Evolutionary conservation across 2,329 filamentous ascomycete species (phyloP), one percentile per base, ranked within the genome.

Genomic region (Thermomyces lanuginosus): DNA sequence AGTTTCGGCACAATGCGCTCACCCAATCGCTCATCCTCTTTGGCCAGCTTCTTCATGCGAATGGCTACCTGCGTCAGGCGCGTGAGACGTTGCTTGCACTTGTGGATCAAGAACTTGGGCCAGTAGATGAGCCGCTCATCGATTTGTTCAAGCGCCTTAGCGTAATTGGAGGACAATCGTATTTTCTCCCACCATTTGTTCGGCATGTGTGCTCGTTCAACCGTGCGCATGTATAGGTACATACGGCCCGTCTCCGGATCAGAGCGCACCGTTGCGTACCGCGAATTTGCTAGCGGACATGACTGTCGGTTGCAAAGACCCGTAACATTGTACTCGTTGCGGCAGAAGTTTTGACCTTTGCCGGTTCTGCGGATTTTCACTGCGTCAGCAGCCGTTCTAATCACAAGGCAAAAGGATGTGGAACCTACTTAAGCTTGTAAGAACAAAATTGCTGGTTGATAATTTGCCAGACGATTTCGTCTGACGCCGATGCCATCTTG

Each of bases 391-490:
- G 5, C 18, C 18, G n/a, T n/a, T n/a, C n/a, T n/a, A n/a, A n/a
- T 15, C 23, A 19, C 14, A 6, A 16, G 14, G 16, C 20, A 19
- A 28, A 33, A 21, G 32, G 29, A 26, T 14, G 27, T 17, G 18
- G 8, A 21, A 53, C 69, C 42, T 59, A 82, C 72, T 92, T 92
- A 40, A 95, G 64, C 51, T 93, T 93, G 65, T 84, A 95, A 27
- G 78, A 76, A 62, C 89, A 95, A 53, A 89, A 91, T 49, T 86
- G 79, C 57, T 89, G 80, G 57, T 92, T 91, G 41, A 93, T 92
- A 31, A 93, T 80, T 53, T 84, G 75, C 89, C 89, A 98, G 37
- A 95, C 76, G 39, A 95, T 91, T 58, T 95, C 86, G 64, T 95
- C 86, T 36, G 82, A 91, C 32, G 80, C 72, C 79, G 89, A 91